These are phyloP conservation scores for Xylaria venustula DNA, from an alignment of 495 filamentous ascomycete species.

Conservation along the genomic window DNA sequence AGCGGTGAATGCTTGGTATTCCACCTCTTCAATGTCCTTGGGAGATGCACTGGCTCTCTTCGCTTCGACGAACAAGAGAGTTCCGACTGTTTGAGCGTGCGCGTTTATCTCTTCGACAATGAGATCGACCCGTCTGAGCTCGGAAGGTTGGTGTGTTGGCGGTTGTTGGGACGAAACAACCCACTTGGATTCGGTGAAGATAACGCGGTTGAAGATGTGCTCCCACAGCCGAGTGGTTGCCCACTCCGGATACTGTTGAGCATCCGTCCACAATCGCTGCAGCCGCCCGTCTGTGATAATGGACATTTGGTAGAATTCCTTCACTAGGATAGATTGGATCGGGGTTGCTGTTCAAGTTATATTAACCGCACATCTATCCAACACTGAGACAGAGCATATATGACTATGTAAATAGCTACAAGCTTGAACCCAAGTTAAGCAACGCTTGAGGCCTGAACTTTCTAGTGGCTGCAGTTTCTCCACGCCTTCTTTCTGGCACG, in stretches of 20 bases:
- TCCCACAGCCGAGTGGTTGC: background rate
- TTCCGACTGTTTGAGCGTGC: background rate
- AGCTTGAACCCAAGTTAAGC: too few relatives aligned
- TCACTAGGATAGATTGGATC: too few relatives aligned
- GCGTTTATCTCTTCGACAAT: background rate
- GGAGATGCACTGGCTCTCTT: background rate
- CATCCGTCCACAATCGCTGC: background rate
- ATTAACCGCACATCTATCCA: too few relatives aligned
- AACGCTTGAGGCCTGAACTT: too few relatives aligned
- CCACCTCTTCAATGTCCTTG: background rate
- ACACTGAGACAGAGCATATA: too few relatives aligned
- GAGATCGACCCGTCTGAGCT: conserved; percentile 1
- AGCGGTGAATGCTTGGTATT: conserved; percentile 6
- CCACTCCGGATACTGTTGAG: conserved; percentile 1
- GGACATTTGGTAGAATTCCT: too few relatives aligned
- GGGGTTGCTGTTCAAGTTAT: too few relatives aligned
- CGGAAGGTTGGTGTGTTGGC: background rate
- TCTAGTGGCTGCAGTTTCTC: too few relatives aligned
- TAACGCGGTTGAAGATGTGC: background rate
- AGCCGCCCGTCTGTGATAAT: too few relatives aligned
- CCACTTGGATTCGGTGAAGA: background rate
- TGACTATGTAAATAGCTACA: too few relatives aligned
- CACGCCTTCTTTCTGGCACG: too few relatives aligned
- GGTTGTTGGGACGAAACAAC: conserved; percentile 4
- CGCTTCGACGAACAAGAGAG: background rate